Base-by-base conservation (phyloP, 2,329 filamentous ascomycete genomes). In the Cercospora citrullina region DNA sequence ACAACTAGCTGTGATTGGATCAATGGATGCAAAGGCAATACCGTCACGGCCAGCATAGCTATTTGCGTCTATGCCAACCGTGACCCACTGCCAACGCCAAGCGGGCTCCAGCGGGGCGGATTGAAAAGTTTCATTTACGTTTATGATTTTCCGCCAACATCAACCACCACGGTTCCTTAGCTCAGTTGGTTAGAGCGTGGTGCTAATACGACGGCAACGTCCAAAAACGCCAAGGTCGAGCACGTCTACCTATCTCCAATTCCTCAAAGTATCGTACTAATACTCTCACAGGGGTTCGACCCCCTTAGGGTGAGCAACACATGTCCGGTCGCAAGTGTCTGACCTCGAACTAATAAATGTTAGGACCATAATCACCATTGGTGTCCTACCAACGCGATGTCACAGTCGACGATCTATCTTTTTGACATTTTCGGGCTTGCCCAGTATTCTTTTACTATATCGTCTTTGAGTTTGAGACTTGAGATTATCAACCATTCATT, bases 121-220 rank as follows among this genome's bases (percentile, higher is more conserved):
- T 30, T 7, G 18, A 9, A 14, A 7, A 26, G 23, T 26, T 5
- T 2, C 7, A 58, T 33, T 31, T 33, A 2, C 3, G 7, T 5
- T 1, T 8, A 23, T 9, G 3, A 26, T 53, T 53, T n/a, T 16
- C 26, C 5, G 6, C 8, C 8, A 2, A 0, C 18, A 59, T n/a
- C n/a, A 59, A 31, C 3, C 16, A 18, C 30, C 28, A 36, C 55
- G 31, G 55, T 59, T 55, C 48, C 48, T 55, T 55, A 55, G 48
- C 48, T 55, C 55, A 59, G 55, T 59, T 59, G 55, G 55, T 59
- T 59, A 59, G 55, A 59, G 55, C 55, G 55, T 59, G 55, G 55
- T 59, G 55, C 55, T 59, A 59, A 59, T 59, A 59, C 2, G 6
- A 16, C 48, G 3, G 2, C 7, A 28, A 7, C 2, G 23, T 28